Evolutionary conservation across 2,329 filamentous ascomycete genomes (phyloP).

Genomic region (Trichoderma endophyticum): DNA sequence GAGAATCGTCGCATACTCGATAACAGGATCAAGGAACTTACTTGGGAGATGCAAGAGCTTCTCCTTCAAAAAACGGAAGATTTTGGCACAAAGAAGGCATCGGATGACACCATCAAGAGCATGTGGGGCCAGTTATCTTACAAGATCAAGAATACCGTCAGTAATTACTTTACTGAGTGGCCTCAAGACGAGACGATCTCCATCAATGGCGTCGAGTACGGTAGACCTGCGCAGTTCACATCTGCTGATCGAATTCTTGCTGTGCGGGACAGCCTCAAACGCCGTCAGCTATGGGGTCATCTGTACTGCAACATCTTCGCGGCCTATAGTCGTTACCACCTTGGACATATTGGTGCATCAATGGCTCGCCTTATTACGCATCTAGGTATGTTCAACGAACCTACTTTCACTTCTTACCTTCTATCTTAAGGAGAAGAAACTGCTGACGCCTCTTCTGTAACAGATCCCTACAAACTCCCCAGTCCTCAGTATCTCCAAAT

Average conservation of each 20-base stretch:
- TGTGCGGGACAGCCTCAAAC: not conserved
- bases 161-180: not conserved
- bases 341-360: not conserved
- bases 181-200: not conserved
- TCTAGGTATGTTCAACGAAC: not conserved
- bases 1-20: not conserved
- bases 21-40: not conserved
- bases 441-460: not conserved
- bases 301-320: not conserved
- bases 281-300: not conserved
- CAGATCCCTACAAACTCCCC: not conserved
- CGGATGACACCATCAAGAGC: not conserved
- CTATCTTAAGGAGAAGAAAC: not conserved
- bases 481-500: not conserved
- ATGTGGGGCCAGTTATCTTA: not conserved
- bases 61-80: not conserved
- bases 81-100: not conserved
- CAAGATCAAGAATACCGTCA: not conserved
- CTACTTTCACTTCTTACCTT: not conserved
- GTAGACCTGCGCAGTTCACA: too few species aligned
- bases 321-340: rapidly evolving
- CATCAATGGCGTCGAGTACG: too few species aligned
- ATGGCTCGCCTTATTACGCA: not conserved
- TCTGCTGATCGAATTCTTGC: rapidly evolving
- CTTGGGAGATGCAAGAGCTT: not conserved